Evolutionary conservation across 2,329 filamentous ascomycete genomes (phyloP).

Genomic region (Neobulgaria alba): DNA sequence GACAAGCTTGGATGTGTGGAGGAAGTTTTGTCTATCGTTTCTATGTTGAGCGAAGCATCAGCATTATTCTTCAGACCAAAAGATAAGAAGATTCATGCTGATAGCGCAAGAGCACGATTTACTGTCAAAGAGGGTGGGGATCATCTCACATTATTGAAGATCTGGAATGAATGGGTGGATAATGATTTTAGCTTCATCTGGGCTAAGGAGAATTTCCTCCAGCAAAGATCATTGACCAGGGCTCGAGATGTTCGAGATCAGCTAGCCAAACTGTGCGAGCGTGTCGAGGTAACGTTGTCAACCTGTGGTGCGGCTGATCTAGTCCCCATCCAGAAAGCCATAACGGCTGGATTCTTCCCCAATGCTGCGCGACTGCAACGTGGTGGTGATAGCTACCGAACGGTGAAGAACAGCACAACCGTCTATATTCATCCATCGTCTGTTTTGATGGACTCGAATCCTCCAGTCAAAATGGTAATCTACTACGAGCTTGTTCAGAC

Average conservation of each 20-base stretch:
- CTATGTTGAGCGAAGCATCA: slow-evolving; percentile 83
- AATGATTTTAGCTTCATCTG: slow-evolving; percentile 81
- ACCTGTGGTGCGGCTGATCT: slow-evolving; percentile 63
- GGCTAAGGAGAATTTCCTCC: slow-evolving; percentile 87
- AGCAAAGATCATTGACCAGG: slow-evolving; percentile 80
- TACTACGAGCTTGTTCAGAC: slow-evolving; percentile 80
- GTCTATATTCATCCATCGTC: slow-evolving; percentile 89
- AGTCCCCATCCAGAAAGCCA: slow-evolving; percentile 73
- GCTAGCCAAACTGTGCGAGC: slow-evolving; percentile 82
- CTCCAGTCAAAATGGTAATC: slow-evolving; percentile 70
- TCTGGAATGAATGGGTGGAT: slow-evolving; percentile 95
- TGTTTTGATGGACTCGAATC: slow-evolving; percentile 69
- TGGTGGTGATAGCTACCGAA: slow-evolving; percentile 80
- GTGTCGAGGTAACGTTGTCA: slow-evolving; percentile 73
- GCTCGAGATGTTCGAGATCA: slow-evolving; percentile 91
- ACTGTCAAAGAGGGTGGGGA: slow-evolving; percentile 88
- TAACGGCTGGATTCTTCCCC: slow-evolving; percentile 89
- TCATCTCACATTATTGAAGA: slow-evolving; percentile 77
- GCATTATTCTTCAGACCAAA: slow-evolving; percentile 91
- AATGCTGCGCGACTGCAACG: slow-evolving; percentile 80
- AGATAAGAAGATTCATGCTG: slow-evolving; percentile 94
- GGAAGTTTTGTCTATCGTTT: slow-evolving; percentile 86
- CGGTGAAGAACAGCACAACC: slow-evolving; percentile 80
- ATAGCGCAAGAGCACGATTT: slow-evolving; percentile 81
- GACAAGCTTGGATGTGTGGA: slow-evolving; percentile 89